Evolutionary conservation across 148 eudicot genomes (phyloP).

Genomic region (Camellia japonica): DNA sequence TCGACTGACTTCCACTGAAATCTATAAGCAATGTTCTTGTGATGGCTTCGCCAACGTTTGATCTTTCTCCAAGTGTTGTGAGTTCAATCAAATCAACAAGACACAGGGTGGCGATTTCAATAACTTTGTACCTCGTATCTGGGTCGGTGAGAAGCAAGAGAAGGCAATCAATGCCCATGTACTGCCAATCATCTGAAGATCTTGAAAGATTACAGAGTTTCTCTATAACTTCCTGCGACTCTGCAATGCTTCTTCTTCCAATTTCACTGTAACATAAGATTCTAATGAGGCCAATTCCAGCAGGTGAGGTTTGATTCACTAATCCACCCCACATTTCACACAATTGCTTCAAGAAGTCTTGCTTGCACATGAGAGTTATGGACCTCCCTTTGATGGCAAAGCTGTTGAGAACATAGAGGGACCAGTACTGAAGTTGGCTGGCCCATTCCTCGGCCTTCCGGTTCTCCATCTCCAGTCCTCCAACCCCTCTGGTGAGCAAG

Average conservation of each 20-base stretch:
- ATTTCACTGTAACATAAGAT: conserved; percentile 46
- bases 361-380: conserved; percentile 44
- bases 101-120: conserved; percentile 34
- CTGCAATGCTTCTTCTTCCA: conserved; percentile 54
- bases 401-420: conserved; percentile 52
- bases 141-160: conserved; percentile 58
- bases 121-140: conserved; percentile 47
- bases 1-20: conserved; percentile 41
- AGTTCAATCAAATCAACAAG: conserved; percentile 66
- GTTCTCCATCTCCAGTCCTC: conserved; percentile 57
- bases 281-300: conserved; percentile 63
- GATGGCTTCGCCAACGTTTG: conserved; percentile 49
- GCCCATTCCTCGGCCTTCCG: conserved; percentile 86
- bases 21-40: conserved; percentile 46
- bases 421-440: conserved; percentile 76
- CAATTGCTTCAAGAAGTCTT: conserved; percentile 40
- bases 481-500: conserved; percentile 71
- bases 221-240: conserved; percentile 36
- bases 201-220: conserved; percentile 55
- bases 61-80: conserved; percentile 33
- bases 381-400: conserved; percentile 52
- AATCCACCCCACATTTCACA: conserved; percentile 73
- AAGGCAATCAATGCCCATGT: conserved; percentile 70
- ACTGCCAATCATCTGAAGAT: conserved; percentile 82
- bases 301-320: conserved; percentile 51